Percentiles rank a stretch among this genome's conserved stretches.
Conservation (phyloP, 352 stramenopile species). For the Phytophthora brassicae region DNA sequence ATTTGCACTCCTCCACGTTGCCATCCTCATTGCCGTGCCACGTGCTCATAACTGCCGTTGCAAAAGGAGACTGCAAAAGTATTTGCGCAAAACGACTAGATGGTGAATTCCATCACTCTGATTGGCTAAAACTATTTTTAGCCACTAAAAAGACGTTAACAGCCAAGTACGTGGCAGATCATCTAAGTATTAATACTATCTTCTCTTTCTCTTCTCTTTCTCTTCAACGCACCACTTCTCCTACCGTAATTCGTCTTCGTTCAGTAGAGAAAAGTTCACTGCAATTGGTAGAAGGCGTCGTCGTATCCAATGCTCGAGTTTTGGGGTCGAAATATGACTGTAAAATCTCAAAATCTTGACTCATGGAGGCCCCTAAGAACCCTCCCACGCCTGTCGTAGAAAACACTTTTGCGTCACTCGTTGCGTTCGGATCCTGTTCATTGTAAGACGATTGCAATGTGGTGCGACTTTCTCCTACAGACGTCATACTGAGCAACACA, state of each 20-base stretch:
- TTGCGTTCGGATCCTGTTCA: conserved; percentile 1
- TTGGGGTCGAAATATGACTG: conserved; percentile 72
- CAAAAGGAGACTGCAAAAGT: conserved; percentile 14
- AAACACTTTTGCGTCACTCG: conserved; percentile 24
- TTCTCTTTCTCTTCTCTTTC: neutral
- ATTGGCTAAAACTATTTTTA: neutral
- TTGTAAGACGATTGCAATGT: conserved; percentile 12
- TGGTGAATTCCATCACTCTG: neutral
- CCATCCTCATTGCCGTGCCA: conserved; percentile 37
- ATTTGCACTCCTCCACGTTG: conserved; percentile 67
- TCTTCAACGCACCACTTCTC: conserved; percentile 41
- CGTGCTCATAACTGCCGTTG: conserved; percentile 23
- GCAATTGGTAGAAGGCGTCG: conserved; percentile 14
- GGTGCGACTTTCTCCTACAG: conserved; percentile 25
- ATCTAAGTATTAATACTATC: neutral
- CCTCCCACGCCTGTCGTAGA: conserved; percentile 35
- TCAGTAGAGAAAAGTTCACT: conserved; percentile 10
- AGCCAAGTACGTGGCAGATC: neutral
- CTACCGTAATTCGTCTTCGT: conserved; percentile 21
- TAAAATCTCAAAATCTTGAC: conserved; percentile 73
- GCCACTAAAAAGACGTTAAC: neutral
- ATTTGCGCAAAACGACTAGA: neutral
- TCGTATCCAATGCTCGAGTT: conserved; percentile 13
- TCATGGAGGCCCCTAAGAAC: conserved; percentile 67
- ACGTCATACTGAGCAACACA: conserved; percentile 75